Evolutionary conservation across 75 land plant species (phyloP), one percentile per base, ranked within the genome.

Genomic region (Pseudotsuga menziesii): DNA sequence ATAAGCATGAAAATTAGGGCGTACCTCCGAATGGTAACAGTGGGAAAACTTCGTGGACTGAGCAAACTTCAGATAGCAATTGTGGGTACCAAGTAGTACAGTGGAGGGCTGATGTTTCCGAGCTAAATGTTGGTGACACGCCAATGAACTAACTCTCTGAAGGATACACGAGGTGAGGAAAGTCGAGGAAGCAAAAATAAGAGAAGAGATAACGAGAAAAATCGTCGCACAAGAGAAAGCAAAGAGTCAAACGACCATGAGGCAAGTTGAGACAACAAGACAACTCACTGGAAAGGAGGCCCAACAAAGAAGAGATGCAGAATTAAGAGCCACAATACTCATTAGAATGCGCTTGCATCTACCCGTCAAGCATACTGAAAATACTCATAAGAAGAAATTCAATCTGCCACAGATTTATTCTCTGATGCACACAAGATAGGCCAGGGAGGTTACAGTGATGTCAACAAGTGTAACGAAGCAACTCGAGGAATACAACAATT

Each of bases 261-360:
- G 84, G 77, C 80, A 88, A 16, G 88, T 88, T 2, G 84, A 80
- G 70, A 69, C 79, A 59, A 84, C 91, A 14, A 77, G 81, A 76
- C 81, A 62, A 73, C 75, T 83, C n/a, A 88, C 88, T 48, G 91
- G 86, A 72, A 77, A 56, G 78, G 91, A 89, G 78, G 80, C 81
- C 13, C 75, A 75, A 63, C 82, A 76, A 32, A 84, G 91, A 77
- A 77, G 60, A 56, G 72, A 82, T 29, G 91, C 89, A 29, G 91
- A 89, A 77, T 3, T 80, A 77, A 84, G 82, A 72, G 91, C 32
- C 32, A 29, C 32, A 29, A 29, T 29, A n/a, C n/a, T n/a, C n/a
- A n/a, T n/a, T n/a, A 29, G 32, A 29, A 29, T 1, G 32, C 32
- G 32, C 32, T 89, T 62, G 72, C 86, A 3, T 63, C 82, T 13